Base-by-base conservation (phyloP, 441 rosid genomes). In the Eutrema salsugineum region DNA sequence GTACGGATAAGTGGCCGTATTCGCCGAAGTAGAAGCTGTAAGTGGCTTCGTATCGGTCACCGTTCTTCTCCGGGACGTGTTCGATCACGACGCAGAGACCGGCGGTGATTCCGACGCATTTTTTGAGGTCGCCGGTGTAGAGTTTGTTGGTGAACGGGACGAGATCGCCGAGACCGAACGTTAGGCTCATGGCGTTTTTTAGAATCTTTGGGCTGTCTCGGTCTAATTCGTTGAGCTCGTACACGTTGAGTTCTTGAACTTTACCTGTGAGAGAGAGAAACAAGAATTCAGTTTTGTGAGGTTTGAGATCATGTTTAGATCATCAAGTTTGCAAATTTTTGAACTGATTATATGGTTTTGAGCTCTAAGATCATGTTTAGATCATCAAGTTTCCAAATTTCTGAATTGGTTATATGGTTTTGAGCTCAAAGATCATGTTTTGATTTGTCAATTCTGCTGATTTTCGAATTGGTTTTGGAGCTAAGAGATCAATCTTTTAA, bases 91-190 rank as follows among this genome's bases (percentile, higher is more conserved):
- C 70, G 82, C 96, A 87, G 19, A 88, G 66, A 30, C 97, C 97
- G 0, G 97, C 86, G 0, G 98, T 87, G 76, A 93, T 86, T 32
- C 98, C 94, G 2, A 89, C 11, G 63, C 98, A 81, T 44, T 86
- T 89, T 36, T 87, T 68, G 73, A 93, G 84, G 78, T 91, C 96
- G 14, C 91, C 97, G 2, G 80, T 78, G 61, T 89, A 89, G 3
- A 89, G 70, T 89, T 94, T 93, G 85, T 93, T 93, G 70, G 89
- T 91, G 70, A 93, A 89, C 43, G 96, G 97, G 24, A 93, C 88
- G 17, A 93, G 94, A 82, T 93, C 97, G 1, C 98, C 97, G n/a
- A 93, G 86, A 22, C 91, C 83, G 58, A 85, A 59, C 33, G 1
- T 59, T 20, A 22, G 33, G 86, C 40, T 82, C 88, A 4, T n/a